Base-by-base conservation (phyloP, 352 stramenopile genomes). In the Globisporangium irregulare region DNA sequence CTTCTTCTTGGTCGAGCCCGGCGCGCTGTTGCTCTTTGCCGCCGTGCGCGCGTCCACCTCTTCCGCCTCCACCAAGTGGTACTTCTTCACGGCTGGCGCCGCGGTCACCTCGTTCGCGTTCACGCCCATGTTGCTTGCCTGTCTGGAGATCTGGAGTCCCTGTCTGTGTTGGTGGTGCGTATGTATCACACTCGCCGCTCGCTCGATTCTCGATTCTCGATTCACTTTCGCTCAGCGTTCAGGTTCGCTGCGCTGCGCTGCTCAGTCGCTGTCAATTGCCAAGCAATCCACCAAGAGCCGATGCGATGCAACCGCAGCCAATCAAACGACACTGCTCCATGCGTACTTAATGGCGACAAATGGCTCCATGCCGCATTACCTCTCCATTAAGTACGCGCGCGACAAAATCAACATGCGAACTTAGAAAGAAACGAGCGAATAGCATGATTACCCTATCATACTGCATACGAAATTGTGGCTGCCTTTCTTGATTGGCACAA, bases 21-120 rank as follows among this genome's bases (percentile, higher is more conserved):
- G 27, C 22, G 22, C 66, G 20, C 51, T 15, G 51, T 59, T 59
- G 54, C 27, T 34, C 27, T 59, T 59, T 27, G 59, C 46, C n/a
- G 50, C 14, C 32, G 62, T 10, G 15, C 67, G 50, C 41, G 59
- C 78, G 55, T 85, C 81, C 56, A 95, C 87, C 65, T 95, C 87
- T 59, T 95, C 87, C 9, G 87, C 87, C 71, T 93, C 87, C 38
- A 95, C 87, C 12, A 95, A 74, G 51, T 75, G 85, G 75, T 93
- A 95, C 78, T 95, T 95, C 76, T 93, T 79, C 56, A 75, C 66
- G 25, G 67, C 62, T 9, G 54, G 62, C 10, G 61, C 63, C 36
- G 56, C 59, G 1, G 58, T 29, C 14, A 67, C 56, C 55, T 78
- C 74, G 60, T 74, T 81, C 15, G 74, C 70, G 59, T 75, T 75